Base-by-base conservation (phyloP, 257 asterid genomes). In the Orobanche coerulescens region DNA sequence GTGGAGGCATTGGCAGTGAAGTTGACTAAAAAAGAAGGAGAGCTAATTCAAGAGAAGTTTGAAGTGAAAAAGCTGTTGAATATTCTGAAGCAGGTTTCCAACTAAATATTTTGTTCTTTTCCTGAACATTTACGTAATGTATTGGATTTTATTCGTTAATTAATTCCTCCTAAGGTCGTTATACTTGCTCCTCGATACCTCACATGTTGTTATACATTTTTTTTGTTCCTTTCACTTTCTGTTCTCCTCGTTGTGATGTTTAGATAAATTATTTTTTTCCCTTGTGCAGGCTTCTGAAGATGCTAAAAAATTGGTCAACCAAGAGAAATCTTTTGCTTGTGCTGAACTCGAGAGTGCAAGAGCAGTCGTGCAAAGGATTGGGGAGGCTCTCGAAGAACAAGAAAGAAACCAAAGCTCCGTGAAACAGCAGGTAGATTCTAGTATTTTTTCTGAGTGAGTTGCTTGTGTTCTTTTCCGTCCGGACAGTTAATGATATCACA, bases 321-420 rank as follows among this genome's bases (percentile, higher is more conserved):
- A 92, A 82, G 98, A 92, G 76, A 88, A 93, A 51, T 92, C 98
- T 24, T 92, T 88, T 84, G 98, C 96, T 47, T 92, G 98, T 79
- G 98, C 98, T 53, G 98, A 92, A 80, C 86, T 92, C 25, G 95
- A 92, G 71, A 92, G 98, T 71, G 98, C 98, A 10, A 76, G 95
- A 76, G 82, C 96, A 49, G 98, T 92, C 43, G 96, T 92, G 56
- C 94, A 81, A 63, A 82, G 96, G 83, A 88, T 92, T 8, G 98
- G 98, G 25, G 89, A 88, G 73, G 96, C 98, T 57, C 94, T 92
- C 37, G 95, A 81, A 1, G 98, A 92, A 70, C 96, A 92, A 78
- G 98, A 92, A 70, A 76, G 79, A 64, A 79, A 75, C 75, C 87
- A 77, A 19, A 68, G 87, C 70, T 78, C 94, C 9, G 95, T 81